These are phyloP conservation scores for Hortiboletus campestris DNA, from an alignment of 768 basidiomycete species.

Conservation along the genomic window DNA sequence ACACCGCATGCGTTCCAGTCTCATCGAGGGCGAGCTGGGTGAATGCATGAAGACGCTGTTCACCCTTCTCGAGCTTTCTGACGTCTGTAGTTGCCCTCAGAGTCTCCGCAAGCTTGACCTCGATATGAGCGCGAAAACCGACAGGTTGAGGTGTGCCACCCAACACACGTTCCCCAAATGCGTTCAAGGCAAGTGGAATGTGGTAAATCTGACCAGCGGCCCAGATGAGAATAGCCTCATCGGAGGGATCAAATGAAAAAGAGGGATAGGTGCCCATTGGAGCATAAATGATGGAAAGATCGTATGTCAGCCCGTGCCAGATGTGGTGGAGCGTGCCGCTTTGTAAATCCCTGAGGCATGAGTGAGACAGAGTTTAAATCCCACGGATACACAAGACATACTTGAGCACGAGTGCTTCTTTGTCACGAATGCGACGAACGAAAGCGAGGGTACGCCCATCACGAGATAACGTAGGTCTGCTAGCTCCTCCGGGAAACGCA, in stretches of 20 bases:
- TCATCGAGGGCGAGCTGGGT: conserved; percentile 58
- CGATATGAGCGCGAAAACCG: conserved; percentile 60
- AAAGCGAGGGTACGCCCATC: conserved; percentile 72
- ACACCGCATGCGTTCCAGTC: conserved; percentile 52
- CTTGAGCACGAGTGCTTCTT: conserved; percentile 72
- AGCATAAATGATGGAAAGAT: conserved; percentile 59
- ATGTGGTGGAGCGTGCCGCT: conserved; percentile 64
- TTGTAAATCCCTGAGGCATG: conserved; percentile 51
- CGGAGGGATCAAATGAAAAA: conserved; percentile 51
- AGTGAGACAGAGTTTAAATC: background rate
- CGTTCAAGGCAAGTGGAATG: conserved; percentile 45
- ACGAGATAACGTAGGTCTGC: conserved; percentile 65
- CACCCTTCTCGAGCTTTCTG: conserved; percentile 49
- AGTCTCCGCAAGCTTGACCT: conserved; percentile 65
- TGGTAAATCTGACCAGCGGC: conserved; percentile 67
- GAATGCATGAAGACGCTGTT: conserved; percentile 60
- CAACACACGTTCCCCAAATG: conserved; percentile 47
- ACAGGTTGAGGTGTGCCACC: conserved; percentile 45
- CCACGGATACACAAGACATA: conserved; percentile 29
- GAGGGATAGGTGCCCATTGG: conserved; percentile 82
- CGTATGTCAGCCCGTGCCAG: conserved; percentile 70
- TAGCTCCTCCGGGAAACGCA: conserved; percentile 68
- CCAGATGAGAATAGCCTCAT: conserved; percentile 59
- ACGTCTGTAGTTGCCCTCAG: conserved; percentile 47
- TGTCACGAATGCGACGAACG: conserved; percentile 69